These are phyloP conservation scores for Cercospora sp. DNA, from an alignment of 2,329 filamentous ascomycete species.

Conservation along the genomic window DNA sequence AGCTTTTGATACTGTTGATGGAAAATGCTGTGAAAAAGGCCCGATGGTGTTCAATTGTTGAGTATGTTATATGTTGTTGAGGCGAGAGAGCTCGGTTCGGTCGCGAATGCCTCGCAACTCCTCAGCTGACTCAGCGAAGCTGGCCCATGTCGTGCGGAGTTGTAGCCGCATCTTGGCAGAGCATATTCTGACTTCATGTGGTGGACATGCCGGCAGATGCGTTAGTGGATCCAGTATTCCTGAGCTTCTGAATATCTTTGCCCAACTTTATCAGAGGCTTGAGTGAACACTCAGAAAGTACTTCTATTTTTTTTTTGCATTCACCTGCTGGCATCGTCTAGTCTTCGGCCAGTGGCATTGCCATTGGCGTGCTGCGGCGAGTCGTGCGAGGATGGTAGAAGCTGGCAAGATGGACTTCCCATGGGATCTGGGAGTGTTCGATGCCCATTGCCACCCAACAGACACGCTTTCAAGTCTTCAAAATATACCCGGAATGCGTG, in stretches of 20 bases:
- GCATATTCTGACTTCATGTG: constrained; percentile 8
- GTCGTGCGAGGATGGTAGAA: constrained; percentile 22
- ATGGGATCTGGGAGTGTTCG: constrained; percentile 70
- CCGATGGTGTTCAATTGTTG: background rate
- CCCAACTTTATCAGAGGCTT: background rate
- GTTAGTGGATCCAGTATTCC: background rate
- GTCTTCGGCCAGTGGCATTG: background rate
- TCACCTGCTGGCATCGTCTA: background rate
- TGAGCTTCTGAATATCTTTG: background rate
- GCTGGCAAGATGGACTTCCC: constrained; percentile 50
- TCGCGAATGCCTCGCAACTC: background rate
- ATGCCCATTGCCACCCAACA: constrained; percentile 83
- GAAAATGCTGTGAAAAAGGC: background rate
- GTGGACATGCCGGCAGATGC: background rate
- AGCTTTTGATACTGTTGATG: background rate
- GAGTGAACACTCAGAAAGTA: background rate
- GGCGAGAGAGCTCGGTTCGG: background rate
- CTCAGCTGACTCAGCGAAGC: background rate
- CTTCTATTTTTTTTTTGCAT: background rate
- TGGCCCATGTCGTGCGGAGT: background rate
- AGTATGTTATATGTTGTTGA: constrained; percentile 1
- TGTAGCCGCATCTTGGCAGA: constrained; percentile 5
- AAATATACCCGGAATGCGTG: constrained; percentile 64
- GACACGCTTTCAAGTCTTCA: constrained; percentile 68
- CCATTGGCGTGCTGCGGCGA: background rate